phyloP scores from a whole-genome alignment of 2,329 filamentous ascomycete genomes.

The Cytospora piceae region DNA sequence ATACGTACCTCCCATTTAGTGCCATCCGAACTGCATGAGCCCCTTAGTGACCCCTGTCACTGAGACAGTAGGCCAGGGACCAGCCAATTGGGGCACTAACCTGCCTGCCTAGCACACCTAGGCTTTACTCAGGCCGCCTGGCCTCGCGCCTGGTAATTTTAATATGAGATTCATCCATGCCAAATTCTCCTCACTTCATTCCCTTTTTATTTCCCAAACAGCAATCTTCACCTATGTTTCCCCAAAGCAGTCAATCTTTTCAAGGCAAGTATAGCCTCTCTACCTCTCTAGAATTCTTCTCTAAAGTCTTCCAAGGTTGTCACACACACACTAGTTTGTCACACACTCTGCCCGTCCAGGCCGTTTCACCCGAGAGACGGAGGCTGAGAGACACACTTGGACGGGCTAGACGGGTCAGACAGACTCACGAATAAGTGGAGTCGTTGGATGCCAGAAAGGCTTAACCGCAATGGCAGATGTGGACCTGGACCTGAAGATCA shows the following conservation, averaged over 20 bases:
- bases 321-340: no score
- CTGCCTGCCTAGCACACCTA: background rate
- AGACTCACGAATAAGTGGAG: background rate
- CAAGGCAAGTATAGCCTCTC: background rate
- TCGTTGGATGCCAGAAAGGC: background rate
- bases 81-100: background rate
- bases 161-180: background rate
- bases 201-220: background rate
- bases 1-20: background rate
- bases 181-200: background rate
- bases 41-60: slow-evolving; percentile 1
- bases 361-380: no score
- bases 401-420: no score
- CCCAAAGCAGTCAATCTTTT: background rate
- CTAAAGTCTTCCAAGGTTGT: background rate
- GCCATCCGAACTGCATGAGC: background rate
- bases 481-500: background rate
- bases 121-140: background rate
- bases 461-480: background rate
- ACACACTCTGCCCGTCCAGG: no score
- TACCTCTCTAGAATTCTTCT: background rate
- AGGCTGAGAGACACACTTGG: no score
- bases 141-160: background rate
- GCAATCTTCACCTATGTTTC: background rate
- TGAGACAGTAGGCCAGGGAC: background rate